phyloP scores from a whole-genome alignment of 495 filamentous ascomycete species.

The Podospora sp. region DNA sequence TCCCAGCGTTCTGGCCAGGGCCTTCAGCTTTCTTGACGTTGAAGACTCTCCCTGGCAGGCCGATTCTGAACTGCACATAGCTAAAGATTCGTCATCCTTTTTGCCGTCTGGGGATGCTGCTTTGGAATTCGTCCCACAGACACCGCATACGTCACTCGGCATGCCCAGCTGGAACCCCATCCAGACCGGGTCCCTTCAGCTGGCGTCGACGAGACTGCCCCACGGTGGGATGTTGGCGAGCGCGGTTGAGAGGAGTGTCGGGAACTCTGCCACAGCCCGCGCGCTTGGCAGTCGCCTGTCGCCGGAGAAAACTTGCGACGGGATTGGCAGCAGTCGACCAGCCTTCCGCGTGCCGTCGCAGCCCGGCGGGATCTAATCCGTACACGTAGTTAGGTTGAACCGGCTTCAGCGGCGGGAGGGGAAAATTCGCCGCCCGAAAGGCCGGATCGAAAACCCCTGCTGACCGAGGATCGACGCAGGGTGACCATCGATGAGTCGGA shows the following conservation, averaged over 20 bases:
- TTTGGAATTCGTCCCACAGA: neutral
- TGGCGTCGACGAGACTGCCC: neutral
- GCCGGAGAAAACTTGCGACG: conserved; percentile 4
- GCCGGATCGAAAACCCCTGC: neutral
- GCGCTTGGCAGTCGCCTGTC: conserved; percentile 8
- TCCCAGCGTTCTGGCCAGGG: conserved; percentile 12
- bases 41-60: neutral
- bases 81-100: conserved; percentile 1
- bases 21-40: conserved; percentile 1
- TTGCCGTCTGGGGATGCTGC: neutral
- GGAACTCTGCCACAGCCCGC: conserved; percentile 9
- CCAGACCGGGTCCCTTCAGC: conserved; percentile 6
- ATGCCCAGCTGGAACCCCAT: neutral
- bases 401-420: neutral
- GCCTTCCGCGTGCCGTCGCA: neutral
- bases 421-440: neutral
- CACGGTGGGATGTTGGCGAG: neutral
- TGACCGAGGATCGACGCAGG: neutral
- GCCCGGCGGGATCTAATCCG: conserved; percentile 4
- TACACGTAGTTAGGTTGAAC: neutral
- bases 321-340: conserved; percentile 9
- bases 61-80: neutral
- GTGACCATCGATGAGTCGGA: neutral
- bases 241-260: neutral
- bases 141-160: neutral